These are phyloP conservation scores for Geotrichum restrictum DNA, from an alignment of 1,139 yeast species.

Conservation along the genomic window DNA sequence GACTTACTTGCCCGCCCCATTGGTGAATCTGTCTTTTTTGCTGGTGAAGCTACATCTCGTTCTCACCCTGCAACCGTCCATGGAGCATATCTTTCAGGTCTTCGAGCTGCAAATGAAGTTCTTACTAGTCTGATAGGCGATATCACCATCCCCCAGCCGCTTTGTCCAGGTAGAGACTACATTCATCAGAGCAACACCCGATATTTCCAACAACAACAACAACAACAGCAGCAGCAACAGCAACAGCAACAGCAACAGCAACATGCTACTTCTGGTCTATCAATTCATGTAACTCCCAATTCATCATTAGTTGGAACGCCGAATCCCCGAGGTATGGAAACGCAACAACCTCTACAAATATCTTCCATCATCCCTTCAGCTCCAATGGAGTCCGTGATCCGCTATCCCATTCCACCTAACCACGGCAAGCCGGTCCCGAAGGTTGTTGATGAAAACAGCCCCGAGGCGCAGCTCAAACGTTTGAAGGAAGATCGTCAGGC, in stretches of 20 bases:
- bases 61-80: constrained; percentile 45
- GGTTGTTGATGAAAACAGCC: constrained; percentile 12
- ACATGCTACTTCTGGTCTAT: constrained; percentile 10
- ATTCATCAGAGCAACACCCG: constrained; percentile 13
- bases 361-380: constrained; percentile 6
- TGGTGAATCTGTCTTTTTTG: constrained; percentile 40
- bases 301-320: constrained; percentile 17
- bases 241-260: not conserved
- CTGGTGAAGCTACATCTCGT: constrained; percentile 47
- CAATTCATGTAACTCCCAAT: constrained; percentile 17
- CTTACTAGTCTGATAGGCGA: constrained; percentile 42
- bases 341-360: constrained; percentile 14
- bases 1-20: constrained; percentile 43
- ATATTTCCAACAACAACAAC: too few relatives aligned
- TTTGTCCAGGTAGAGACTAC: constrained; percentile 34
- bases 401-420: not conserved
- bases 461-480: constrained; percentile 25
- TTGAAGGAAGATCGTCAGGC: constrained; percentile 30
- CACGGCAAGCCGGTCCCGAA: constrained; percentile 2
- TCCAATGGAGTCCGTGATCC: constrained; percentile 4
- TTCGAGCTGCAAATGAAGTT: constrained; percentile 44
- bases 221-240: too few relatives aligned
- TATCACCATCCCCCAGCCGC: constrained; percentile 40
- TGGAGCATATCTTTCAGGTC: constrained; percentile 45
- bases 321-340: not conserved